phyloP scores from a whole-genome alignment of 768 basidiomycete species.

The Leccinellum luteum region DNA sequence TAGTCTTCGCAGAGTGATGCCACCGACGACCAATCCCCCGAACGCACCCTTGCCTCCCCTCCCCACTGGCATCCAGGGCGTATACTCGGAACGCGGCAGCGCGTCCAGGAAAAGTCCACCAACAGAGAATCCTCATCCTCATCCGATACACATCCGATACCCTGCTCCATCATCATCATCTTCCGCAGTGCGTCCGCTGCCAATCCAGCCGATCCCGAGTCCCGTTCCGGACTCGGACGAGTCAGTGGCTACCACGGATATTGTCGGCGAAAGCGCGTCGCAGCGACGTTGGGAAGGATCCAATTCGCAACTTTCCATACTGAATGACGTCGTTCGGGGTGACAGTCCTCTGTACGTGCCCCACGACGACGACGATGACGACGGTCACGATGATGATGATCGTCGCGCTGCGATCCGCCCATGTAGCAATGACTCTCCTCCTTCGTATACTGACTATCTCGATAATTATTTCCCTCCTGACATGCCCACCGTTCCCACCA shows the following conservation, averaged over 20 bases:
- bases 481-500: slow-evolving; percentile 4
- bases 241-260: background rate
- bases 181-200: slow-evolving; percentile 13
- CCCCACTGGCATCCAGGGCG: slow-evolving; percentile 9
- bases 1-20: slow-evolving; percentile 5
- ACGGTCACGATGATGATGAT: background rate
- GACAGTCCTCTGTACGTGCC: slow-evolving; percentile 22
- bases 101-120: background rate
- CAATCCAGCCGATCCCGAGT: slow-evolving; percentile 18
- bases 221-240: slow-evolving; percentile 14
- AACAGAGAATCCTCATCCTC: background rate
- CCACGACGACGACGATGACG: slow-evolving; percentile 1
- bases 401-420: background rate
- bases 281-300: slow-evolving; percentile 10
- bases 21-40: slow-evolving; percentile 18
- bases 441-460: slow-evolving; percentile 13
- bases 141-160: slow-evolving; percentile 4
- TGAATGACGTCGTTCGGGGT: slow-evolving; percentile 13
- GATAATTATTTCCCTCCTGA: slow-evolving; percentile 8
- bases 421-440: slow-evolving; percentile 10
- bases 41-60: slow-evolving; percentile 22
- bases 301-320: background rate
- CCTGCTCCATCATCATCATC: background rate
- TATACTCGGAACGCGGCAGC: background rate
- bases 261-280: background rate